Base-by-base conservation (phyloP, 2,329 filamentous ascomycete species). In the Plenodomus biglobosus region DNA sequence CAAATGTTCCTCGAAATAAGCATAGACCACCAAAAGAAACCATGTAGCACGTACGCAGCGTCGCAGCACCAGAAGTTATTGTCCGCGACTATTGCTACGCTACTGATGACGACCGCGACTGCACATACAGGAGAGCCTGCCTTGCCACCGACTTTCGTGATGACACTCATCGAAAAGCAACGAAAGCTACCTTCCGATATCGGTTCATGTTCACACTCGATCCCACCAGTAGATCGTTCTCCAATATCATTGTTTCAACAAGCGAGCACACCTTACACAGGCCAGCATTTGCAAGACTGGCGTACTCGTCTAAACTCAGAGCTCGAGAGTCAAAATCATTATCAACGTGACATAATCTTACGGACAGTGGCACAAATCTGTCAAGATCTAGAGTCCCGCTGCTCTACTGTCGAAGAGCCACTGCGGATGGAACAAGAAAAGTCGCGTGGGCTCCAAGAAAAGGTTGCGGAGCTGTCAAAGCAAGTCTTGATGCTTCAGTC, bases 351-450 rank as follows among this genome's bases (percentile, higher is more conserved):
- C n/a, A 68, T 65, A 1, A 66, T 84, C 8, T 63, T 80, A 21
- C 70, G 73, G 8, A 73, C 77, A 17, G 76, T 85, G 15, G 73
- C 76, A 15, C 74, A 79, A 27, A 76, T 80, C 11, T 84, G 81
- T 57, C 73, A 75, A 19, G 80, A 83, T 46, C 70, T 85, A 1
- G 82, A 85, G 56, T 68, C 67, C 8, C 76, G 82, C 7, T 85
- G 82, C 58, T 73, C 78, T 27, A 75, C 75, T 24, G 73, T 80
- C 2, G 82, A 85, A 64, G 73, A 73, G 40, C 82, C 82, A 5
- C 68, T 85, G 11, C 73, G 74, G 3, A 66, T 69, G 15, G 78
- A 79, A 54, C 66, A 71, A 45, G 61, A 66, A 15, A 73, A 63
- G 42, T 67, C 62, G n/a, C 45, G 56, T 36, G 57, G 64, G 18